Evolutionary conservation across 2,329 filamentous ascomycete species (phyloP).

Genomic region (Macroventuria anomochaeta): DNA sequence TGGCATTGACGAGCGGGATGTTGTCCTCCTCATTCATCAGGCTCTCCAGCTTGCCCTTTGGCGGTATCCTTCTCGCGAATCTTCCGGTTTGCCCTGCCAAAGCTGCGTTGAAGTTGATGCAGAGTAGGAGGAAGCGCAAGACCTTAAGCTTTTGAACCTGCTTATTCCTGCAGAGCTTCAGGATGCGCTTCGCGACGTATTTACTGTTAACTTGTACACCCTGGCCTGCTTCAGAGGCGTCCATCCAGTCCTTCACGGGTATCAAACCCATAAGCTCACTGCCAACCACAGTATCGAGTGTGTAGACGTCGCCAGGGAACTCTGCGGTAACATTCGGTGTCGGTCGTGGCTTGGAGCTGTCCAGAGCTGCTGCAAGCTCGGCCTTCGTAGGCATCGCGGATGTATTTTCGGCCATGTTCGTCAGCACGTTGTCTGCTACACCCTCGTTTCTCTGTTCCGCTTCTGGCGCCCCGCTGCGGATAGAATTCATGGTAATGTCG

Average conservation of each 20-base stretch:
- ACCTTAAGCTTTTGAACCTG: conserved; percentile 56
- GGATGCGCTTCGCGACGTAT: conserved; percentile 70
- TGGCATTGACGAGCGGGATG: conserved; percentile 35
- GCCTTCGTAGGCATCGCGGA: conserved; percentile 71
- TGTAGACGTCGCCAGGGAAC: conserved; percentile 75
- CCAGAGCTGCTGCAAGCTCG: conserved; percentile 68
- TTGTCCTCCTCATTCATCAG: conserved; percentile 56
- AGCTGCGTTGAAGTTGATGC: conserved; percentile 57
- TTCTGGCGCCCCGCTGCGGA: conserved; percentile 49
- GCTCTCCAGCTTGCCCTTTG: conserved; percentile 70
- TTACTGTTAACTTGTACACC: conserved; percentile 64
- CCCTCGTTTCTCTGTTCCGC: conserved; percentile 33
- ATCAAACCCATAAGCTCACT: conserved; percentile 70
- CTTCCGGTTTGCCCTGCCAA: conserved; percentile 42
- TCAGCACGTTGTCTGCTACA: conserved; percentile 59
- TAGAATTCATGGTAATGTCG: conserved; percentile 73
- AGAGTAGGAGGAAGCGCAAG: conserved; percentile 56
- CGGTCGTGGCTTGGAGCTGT: conserved; percentile 75
- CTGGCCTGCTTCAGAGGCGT: conserved; percentile 66
- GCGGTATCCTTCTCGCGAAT: conserved; percentile 60
- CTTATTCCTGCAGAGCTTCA: conserved; percentile 62
- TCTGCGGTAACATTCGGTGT: conserved; percentile 70
- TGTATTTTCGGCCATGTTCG: conserved; percentile 67
- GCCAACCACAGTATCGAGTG: conserved; percentile 70
- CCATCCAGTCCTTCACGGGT: conserved; percentile 76